Conservation (phyloP, 192 early-diverging fungal species). For the Endogone sp. region DNA sequence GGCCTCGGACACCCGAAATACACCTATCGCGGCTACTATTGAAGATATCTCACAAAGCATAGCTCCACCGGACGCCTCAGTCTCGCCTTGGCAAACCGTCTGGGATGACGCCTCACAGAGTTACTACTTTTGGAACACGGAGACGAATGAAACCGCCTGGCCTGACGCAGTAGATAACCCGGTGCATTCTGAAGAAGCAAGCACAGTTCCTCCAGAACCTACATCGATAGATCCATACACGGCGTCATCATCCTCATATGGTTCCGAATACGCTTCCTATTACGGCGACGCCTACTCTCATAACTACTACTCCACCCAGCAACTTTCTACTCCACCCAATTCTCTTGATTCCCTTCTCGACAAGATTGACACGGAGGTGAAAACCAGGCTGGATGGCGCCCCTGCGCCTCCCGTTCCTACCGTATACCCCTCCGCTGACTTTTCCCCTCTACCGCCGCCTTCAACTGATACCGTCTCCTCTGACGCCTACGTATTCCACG, state of each 20-base stretch:
- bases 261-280: background rate
- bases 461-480: background rate
- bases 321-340: background rate
- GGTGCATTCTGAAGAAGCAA: no score
- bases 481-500: slow-evolving; percentile 19
- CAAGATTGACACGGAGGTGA: slow-evolving; percentile 37
- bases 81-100: slow-evolving; percentile 26
- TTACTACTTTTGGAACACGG: slow-evolving; percentile 49
- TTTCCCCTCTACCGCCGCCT: slow-evolving; percentile 1
- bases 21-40: no score
- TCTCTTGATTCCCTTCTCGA: slow-evolving; percentile 30
- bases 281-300: slow-evolving; percentile 7
- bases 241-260: background rate
- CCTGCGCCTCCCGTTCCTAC: background rate
- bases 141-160: slow-evolving; percentile 48
- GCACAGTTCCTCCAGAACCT: no score
- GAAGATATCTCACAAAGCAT: background rate
- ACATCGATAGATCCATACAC: background rate
- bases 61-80: background rate
- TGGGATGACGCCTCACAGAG: slow-evolving; percentile 35
- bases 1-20: no score
- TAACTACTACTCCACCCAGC: background rate
- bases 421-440: background rate
- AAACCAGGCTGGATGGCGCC: slow-evolving; percentile 20
- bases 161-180: slow-evolving; percentile 13